Conservation (phyloP, 371 early-diverging fungal genomes). For the Saksenaea vasiformis region DNA sequence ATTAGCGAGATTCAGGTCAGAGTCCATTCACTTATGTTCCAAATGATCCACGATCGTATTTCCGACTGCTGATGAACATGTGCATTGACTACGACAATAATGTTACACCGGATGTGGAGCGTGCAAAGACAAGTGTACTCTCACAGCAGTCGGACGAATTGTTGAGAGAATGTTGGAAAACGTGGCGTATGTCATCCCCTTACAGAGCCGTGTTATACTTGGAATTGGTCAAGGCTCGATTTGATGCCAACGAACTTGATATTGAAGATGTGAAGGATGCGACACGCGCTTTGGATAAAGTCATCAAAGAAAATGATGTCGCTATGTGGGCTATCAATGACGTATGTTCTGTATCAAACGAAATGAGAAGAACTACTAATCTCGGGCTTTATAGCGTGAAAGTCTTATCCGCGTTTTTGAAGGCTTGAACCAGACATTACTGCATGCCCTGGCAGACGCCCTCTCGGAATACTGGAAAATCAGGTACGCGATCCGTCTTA, state of each 20-base stretch:
- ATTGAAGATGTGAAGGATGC: constrained; percentile 58
- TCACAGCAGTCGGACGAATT: constrained; percentile 63
- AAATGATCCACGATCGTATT: constrained; percentile 57
- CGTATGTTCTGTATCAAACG: constrained; percentile 26
- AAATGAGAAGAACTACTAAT: neutral
- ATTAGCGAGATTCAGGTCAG: constrained; percentile 7
- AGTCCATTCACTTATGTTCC: constrained; percentile 56
- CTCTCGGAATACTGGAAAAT: constrained; percentile 49
- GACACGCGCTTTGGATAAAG: constrained; percentile 46
- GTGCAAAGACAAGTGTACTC: constrained; percentile 52
- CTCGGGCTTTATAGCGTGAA: constrained; percentile 30
- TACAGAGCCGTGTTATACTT: constrained; percentile 67
- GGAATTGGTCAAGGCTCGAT: constrained; percentile 60
- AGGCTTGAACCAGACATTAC: constrained; percentile 41
- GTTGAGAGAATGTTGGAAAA: constrained; percentile 67
- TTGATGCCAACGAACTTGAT: constrained; percentile 43
- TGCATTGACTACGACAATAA: constrained; percentile 59
- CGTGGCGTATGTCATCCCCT: constrained; percentile 70
- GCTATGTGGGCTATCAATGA: constrained; percentile 56
- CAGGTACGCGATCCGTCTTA: constrained; percentile 21
- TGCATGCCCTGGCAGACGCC: constrained; percentile 40
- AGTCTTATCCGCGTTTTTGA: constrained; percentile 46
- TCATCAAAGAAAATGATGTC: constrained; percentile 49
- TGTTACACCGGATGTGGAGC: constrained; percentile 48
- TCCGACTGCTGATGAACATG: constrained; percentile 57